Evolutionary conservation across 2,329 filamentous ascomycete genomes (phyloP), one percentile per base, ranked within the genome.

Genomic region (Trichoderma oligosporum): DNA sequence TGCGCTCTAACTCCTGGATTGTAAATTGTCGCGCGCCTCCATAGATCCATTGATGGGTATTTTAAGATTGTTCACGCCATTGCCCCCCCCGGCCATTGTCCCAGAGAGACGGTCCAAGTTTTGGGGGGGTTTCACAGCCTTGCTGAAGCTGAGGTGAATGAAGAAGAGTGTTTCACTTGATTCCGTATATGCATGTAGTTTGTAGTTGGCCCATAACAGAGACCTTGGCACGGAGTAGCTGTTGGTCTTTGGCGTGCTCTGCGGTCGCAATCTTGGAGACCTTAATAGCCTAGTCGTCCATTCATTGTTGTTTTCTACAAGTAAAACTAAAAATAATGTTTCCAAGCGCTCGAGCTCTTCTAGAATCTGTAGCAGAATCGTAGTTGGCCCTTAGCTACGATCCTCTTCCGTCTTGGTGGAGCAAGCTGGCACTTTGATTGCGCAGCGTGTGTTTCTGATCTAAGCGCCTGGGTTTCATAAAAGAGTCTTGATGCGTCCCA

Each of bases 1-100:
- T 54, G n/a, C 39, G 29, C 51, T 24, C 29, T 38, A 27, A 11
- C 33, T 27, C 38, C 41, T 22, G 31, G 22, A 38, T 45, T 38
- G 14, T n/a, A 29, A 36, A 16, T 53, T 53, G 41, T 36, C 51
- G 51, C 51, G 51, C 51, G 51, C 51, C 51, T 55, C 41, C 51
- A 46, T 38, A 38, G 41, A 55, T 35, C 27, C 27, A 33, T 53
- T 42, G 18, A 53, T 53, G 29, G 20, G 27, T 53, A 39, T 53
- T 53, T 53, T 39, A 53, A 44, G 44, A 8, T 16, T 42, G 31
- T 22, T 45, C 41, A 22, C 39, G 41, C 11, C 33, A 38, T 20
- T 18, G 33, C 24, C 35, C 35, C 35, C 20, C 41, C 22, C 9
- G 5, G 9, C 8, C 14, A 29, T 24, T 29, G 51, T 55, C 22